Evolutionary conservation across 2,329 filamentous ascomycete species (phyloP), one percentile per base, ranked within the genome.

Genomic region (Venturia aucupariae): DNA sequence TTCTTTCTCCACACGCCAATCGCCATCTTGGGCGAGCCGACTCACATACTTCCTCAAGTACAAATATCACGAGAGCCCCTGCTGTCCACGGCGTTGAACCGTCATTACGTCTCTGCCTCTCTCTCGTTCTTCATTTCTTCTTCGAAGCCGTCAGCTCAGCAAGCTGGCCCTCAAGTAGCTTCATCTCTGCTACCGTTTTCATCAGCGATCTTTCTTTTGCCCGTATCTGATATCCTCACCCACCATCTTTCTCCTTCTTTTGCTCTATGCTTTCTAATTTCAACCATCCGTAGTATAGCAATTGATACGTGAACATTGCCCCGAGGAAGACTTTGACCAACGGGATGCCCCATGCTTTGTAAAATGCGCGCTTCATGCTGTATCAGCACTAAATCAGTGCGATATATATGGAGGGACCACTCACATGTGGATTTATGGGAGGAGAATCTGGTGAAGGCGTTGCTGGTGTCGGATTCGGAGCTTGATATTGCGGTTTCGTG

Each of bases 241-340:
- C 54, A 87, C 86, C 81, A 68, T 82, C 76, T 69, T 83, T 84
- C 55, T 85, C 79, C 24, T 78, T 77, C 71, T 82, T 85, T 65
- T 84, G 79, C 76, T 94, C 90, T 63, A 90, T 81, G 41, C 83
- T 82, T 74, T 92, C 90, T 61, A 93, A 79, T 75, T 87, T 90
- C 44, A 84, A 73, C 90, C 90, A 94, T 17, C 77, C 78, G 78
- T 84, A 90, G 76, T 92, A 93, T 17, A 82, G 75, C n/a, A 89
- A 70, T 75, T 94, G 90, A 74, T 93, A 94, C 1, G 87, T 88
- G 71, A 90, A 86, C 64, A 92, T 82, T 63, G 90, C 89, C 71
- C 89, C 82, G 44, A 93, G 80, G 68, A 90, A 84, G 63, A 86
- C 86, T 77, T 92, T 93, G 63, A 84, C 82, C 57, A 93, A 80